phyloP scores from a whole-genome alignment of 2,329 filamentous ascomycete species.

The Trichoderma oligosporum region DNA sequence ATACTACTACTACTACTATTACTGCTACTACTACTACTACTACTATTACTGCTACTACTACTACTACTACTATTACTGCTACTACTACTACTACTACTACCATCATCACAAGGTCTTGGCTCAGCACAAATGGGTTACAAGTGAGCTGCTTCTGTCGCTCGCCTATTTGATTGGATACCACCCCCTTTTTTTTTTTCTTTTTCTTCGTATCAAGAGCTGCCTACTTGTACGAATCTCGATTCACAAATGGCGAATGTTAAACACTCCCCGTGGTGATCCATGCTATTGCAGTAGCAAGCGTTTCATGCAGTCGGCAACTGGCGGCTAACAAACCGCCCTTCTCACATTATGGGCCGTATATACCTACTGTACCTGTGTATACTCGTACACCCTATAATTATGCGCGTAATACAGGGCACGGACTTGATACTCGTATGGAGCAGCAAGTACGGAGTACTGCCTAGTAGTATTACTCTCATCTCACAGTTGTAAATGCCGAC shows the following conservation, averaged over 20 bases:
- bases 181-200: background rate
- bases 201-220: too few species aligned
- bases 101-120: background rate
- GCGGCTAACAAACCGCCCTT: background rate
- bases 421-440: too few species aligned
- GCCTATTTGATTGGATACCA: background rate
- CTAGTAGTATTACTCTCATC: background rate
- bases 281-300: background rate
- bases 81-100: too few species aligned
- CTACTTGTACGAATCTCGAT: background rate
- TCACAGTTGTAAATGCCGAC: too few species aligned
- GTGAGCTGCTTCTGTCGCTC: background rate
- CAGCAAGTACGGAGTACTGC: background rate
- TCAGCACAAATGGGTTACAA: background rate
- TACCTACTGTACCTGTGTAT: too few species aligned
- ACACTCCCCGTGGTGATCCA: slow-evolving; percentile 4
- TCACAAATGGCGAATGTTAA: background rate
- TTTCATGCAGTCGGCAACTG: background rate
- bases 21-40: too few species aligned
- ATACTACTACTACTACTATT: too few species aligned
- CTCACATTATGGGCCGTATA: background rate
- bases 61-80: too few species aligned
- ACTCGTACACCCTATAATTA: background rate
- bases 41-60: too few species aligned
- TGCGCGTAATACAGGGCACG: slow-evolving; percentile 5